Percentiles rank a stretch among this genome's conserved stretches.
Conservation (phyloP, 345 rosid species). For the Lepidium sativum region DNA sequence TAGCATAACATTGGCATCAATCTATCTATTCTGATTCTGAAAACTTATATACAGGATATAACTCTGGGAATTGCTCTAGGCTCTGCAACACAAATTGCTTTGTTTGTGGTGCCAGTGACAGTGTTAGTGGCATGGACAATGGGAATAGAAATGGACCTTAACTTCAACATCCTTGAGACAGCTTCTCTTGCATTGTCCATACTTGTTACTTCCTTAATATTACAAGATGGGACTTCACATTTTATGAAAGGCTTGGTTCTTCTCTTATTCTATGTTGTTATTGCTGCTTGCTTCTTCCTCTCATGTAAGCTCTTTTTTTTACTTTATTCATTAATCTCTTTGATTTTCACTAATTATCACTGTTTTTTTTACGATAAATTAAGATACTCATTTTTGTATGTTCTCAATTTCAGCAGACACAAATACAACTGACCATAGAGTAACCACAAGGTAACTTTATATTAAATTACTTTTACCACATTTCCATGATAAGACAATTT, state of each 20-base stretch:
- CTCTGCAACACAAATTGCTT: conserved; percentile 89
- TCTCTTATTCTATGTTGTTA: conserved; percentile 66
- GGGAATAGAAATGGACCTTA: conserved; percentile 74
- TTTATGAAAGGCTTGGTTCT: conserved; percentile 83
- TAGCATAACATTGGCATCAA: no score
- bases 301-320: conserved; percentile 35
- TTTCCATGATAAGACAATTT: background rate
- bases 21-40: background rate
- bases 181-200: conserved; percentile 71
- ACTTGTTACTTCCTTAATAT: conserved; percentile 55
- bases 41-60: conserved; percentile 53
- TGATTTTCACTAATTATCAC: background rate
- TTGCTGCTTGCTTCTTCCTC: conserved; percentile 71
- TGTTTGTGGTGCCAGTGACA: conserved; percentile 87
- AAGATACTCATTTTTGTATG: background rate
- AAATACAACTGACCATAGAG: background rate
- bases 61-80: conserved; percentile 84
- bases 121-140: conserved; percentile 79
- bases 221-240: conserved; percentile 95
- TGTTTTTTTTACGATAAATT: background rate
- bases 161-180: conserved; percentile 79
- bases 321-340: background rate
- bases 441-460: background rate
- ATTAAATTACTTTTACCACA: background rate
- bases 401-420: conserved; percentile 16